Evolutionary conservation across 352 stramenopile genomes (phyloP).

Genomic region (Globisporangium yorkense): DNA sequence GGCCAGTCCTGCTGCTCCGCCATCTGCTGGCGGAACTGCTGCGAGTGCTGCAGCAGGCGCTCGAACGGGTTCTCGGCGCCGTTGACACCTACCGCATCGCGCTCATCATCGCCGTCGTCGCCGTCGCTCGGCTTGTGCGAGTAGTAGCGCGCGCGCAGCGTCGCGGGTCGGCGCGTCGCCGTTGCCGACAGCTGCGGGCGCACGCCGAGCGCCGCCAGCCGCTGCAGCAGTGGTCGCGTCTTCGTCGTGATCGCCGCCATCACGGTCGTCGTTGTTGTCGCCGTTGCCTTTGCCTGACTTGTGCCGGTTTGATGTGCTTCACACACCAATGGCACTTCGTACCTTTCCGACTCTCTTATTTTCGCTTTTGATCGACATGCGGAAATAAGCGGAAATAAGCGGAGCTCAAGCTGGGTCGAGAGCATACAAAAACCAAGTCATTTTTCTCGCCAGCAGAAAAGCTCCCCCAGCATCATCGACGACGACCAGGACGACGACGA

Average conservation of each 20-base stretch:
- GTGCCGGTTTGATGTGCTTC: not conserved
- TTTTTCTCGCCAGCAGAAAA: too few relatives aligned
- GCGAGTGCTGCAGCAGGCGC: slow-evolving; percentile 56
- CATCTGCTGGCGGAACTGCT: slow-evolving; percentile 47
- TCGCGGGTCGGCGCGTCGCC: slow-evolving; percentile 18
- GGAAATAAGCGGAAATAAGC: too few relatives aligned
- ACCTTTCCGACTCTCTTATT: too few relatives aligned
- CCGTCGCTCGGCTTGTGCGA: slow-evolving; percentile 7
- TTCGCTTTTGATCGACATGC: too few relatives aligned
- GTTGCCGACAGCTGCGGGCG: not conserved
- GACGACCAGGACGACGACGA: slow-evolving; percentile 3
- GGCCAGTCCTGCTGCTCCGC: slow-evolving; percentile 3
- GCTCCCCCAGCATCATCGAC: too few relatives aligned
- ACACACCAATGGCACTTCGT: too few relatives aligned
- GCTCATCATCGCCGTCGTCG: slow-evolving; percentile 13
- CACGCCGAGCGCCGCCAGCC: not conserved
- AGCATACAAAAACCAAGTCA: too few relatives aligned
- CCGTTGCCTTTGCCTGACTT: not conserved
- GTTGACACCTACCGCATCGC: slow-evolving; percentile 1
- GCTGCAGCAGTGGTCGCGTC: slow-evolving; percentile 2
- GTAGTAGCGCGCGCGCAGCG: slow-evolving; percentile 9
- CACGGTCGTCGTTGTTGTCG: not conserved
- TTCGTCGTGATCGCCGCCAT: not conserved
- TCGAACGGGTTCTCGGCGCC: slow-evolving; percentile 43
- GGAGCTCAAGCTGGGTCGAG: too few relatives aligned